Evolutionary conservation across 2,329 filamentous ascomycete species (phyloP).

Genomic region (Sporothrix dimorphospora): DNA sequence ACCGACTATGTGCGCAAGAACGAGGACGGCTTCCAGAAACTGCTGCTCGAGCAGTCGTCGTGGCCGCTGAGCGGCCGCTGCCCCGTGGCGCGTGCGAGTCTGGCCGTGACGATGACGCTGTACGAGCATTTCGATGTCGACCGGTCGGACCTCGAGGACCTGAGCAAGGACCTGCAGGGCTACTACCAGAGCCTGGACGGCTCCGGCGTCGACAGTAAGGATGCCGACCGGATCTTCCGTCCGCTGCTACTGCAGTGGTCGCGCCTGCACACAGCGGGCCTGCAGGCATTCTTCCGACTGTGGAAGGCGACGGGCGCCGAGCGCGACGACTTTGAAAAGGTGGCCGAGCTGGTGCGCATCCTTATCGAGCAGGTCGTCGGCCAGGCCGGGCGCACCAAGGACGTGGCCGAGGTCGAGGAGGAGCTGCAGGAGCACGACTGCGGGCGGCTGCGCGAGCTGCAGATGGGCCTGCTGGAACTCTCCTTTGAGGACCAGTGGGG

Average conservation of each 20-base stretch:
- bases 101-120: conserved; percentile 83
- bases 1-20: conserved; percentile 91
- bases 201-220: conserved; percentile 51
- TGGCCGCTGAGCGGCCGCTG: conserved; percentile 73
- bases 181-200: conserved; percentile 76
- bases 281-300: conserved; percentile 85
- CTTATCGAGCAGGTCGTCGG: conserved; percentile 89
- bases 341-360: conserved; percentile 87
- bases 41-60: conserved; percentile 84
- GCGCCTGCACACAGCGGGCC: conserved; percentile 78
- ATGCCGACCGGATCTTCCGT: conserved; percentile 83
- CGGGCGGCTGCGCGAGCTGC: conserved; percentile 74
- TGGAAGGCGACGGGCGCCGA: conserved; percentile 91
- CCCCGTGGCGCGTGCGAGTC: conserved; percentile 82
- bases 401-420: conserved; percentile 85
- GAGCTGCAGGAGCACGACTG: conserved; percentile 86
- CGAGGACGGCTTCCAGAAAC: conserved; percentile 89
- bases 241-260: conserved; percentile 93
- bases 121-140: conserved; percentile 97
- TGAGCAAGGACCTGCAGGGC: conserved; percentile 54
- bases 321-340: conserved; percentile 87
- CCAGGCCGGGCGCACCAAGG: conserved; percentile 76
- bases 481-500: conserved; percentile 97
- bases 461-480: conserved; percentile 90
- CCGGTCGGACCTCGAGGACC: conserved; percentile 76